phyloP scores from a whole-genome alignment of 345 rosid species.

The Geranium brycei region DNA sequence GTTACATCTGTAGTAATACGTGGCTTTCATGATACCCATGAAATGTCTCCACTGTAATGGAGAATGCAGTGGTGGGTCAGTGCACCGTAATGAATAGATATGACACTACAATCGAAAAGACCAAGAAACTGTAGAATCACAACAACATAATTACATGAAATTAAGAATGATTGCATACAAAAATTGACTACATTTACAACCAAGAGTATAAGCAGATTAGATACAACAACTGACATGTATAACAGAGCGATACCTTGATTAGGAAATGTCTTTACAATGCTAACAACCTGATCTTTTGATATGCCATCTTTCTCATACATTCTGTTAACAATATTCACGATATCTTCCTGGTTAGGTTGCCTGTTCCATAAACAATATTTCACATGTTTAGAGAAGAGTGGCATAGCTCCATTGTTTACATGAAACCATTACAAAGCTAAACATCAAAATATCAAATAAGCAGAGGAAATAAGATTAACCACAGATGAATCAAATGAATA shows the following conservation, averaged over 20 bases:
- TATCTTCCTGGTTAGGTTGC: conserved; percentile 86
- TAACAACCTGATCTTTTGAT: conserved; percentile 43
- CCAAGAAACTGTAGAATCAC: not conserved
- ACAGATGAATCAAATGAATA: not conserved
- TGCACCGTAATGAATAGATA: not conserved
- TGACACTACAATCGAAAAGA: not conserved
- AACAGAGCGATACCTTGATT: conserved; percentile 52
- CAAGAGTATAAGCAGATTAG: not conserved
- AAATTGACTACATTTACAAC: not conserved
- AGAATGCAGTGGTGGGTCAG: not conserved
- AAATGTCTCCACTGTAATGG: too few relatives aligned
- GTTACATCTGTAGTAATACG: too few relatives aligned
- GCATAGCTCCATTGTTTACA: not conserved
- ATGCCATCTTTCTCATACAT: conserved; percentile 87
- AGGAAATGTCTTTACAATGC: conserved; percentile 64
- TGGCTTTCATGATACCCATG: too few relatives aligned
- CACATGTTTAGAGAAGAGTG: conserved; percentile 8
- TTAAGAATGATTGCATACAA: not conserved
- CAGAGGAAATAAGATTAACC: not conserved
- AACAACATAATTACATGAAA: not conserved
- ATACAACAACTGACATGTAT: not conserved
- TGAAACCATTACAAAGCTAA: not conserved
- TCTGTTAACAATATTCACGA: conserved; percentile 70
- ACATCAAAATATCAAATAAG: not conserved
- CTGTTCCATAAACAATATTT: conserved; percentile 27